phyloP scores from a whole-genome alignment of 176 grass and related monocot species.

The Ensete ventricosum region DNA sequence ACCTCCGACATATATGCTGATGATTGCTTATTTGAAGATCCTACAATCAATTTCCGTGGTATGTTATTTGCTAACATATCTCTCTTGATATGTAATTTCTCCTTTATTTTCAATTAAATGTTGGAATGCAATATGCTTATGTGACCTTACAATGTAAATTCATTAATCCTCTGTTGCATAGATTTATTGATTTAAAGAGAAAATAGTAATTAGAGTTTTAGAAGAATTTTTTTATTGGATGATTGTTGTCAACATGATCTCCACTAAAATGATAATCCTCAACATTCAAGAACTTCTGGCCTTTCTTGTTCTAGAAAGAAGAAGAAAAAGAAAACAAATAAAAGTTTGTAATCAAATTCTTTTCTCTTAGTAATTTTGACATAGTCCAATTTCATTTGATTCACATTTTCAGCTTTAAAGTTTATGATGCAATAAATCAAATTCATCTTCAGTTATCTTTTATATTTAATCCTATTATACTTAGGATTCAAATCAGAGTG shows the following conservation, averaged over 20 bases:
- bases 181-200: neutral
- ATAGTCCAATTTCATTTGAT: too few species aligned
- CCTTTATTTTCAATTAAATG: neutral
- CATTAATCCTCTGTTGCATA: neutral
- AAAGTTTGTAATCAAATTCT: neutral
- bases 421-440: too few species aligned
- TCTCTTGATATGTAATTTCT: constrained; percentile 4
- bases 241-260: neutral
- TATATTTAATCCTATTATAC: too few species aligned
- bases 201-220: neutral
- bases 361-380: neutral
- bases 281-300: neutral
- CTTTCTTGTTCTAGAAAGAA: neutral
- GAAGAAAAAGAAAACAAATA: neutral
- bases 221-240: neutral
- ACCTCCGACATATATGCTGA: constrained; percentile 44
- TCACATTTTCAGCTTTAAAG: too few species aligned
- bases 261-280: neutral
- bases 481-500: too few species aligned
- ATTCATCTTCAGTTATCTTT: too few species aligned
- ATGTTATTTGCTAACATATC: neutral
- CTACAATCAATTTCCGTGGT: constrained; percentile 80
- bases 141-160: neutral
- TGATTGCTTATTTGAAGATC: constrained; percentile 84
- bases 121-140: too few species aligned